Evolutionary conservation across 371 early-diverging fungal species (phyloP).

Genomic region (Mucor velutinosus): DNA sequence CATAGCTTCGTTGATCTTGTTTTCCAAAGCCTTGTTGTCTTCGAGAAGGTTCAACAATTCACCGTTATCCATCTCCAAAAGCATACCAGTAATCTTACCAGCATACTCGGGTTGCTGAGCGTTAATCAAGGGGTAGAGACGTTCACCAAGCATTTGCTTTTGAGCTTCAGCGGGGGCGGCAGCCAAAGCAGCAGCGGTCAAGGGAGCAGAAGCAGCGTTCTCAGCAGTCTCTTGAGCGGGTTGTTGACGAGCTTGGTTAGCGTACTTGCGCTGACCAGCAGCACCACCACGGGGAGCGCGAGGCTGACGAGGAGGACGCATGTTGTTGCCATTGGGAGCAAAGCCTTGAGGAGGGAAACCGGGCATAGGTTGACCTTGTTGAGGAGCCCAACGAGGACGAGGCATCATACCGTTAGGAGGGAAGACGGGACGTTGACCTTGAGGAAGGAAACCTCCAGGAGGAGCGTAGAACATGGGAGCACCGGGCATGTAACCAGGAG

Average conservation of each 20-base stretch:
- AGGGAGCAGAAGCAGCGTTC: constrained; percentile 47
- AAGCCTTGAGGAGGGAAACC: constrained; percentile 58
- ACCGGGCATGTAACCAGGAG: constrained; percentile 51
- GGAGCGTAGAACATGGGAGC: constrained; percentile 62
- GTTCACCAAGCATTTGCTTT: constrained; percentile 96
- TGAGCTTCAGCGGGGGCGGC: constrained; percentile 83
- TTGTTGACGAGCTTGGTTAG: constrained; percentile 39
- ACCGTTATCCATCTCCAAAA: constrained; percentile 96
- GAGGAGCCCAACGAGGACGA: constrained; percentile 77
- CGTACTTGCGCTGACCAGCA: constrained; percentile 59
- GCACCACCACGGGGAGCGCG: constrained; percentile 65
- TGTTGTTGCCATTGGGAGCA: constrained; percentile 40
- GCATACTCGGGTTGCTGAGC: constrained; percentile 75
- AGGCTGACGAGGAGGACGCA: constrained; percentile 52
- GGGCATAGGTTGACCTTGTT: constrained; percentile 63
- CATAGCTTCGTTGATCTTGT: constrained; percentile 87
- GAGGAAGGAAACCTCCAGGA: constrained; percentile 56
- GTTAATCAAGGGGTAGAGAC: constrained; percentile 83
- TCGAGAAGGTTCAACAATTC: constrained; percentile 92
- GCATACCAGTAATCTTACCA: constrained; percentile 98
- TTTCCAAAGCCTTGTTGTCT: constrained; percentile 69
- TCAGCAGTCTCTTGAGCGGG: constrained; percentile 40
- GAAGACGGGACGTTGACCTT: constrained; percentile 73
- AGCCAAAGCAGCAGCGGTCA: constrained; percentile 84
- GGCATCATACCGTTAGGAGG: constrained; percentile 74